Conservation (phyloP, 305 asterid species). For the Ruellia speciosa region DNA sequence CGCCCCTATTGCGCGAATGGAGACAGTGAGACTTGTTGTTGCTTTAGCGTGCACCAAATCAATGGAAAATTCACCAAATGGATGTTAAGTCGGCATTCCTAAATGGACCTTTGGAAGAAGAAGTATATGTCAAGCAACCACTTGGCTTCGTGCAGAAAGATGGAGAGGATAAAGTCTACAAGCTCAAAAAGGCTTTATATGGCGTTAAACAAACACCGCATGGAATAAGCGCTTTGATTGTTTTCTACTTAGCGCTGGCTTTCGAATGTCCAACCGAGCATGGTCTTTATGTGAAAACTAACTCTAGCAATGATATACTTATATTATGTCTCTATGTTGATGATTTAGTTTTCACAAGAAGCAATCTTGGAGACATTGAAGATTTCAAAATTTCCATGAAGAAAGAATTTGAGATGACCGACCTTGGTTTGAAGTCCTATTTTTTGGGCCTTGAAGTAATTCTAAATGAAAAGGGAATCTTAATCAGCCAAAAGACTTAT, state of each 20-base stretch:
- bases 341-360: constrained; percentile 8
- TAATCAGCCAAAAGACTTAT: too few species aligned
- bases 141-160: background rate
- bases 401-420: constrained; percentile 13
- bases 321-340: constrained; percentile 12
- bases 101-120: constrained; percentile 6
- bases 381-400: constrained; percentile 10
- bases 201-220: constrained; percentile 16
- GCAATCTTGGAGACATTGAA: background rate
- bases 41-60: too few species aligned
- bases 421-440: constrained; percentile 11
- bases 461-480: too few species aligned
- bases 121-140: constrained; percentile 18
- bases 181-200: constrained; percentile 4
- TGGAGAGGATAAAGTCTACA: constrained; percentile 2
- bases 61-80: constrained; percentile 22
- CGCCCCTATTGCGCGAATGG: constrained; percentile 14
- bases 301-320: too few species aligned
- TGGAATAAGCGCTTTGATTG: constrained; percentile 16
- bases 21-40: constrained; percentile 2
- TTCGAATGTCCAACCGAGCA: too few species aligned
- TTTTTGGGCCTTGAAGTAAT: too few species aligned
- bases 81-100: constrained; percentile 9
- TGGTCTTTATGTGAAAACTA: too few species aligned
- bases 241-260: constrained; percentile 4